A percentile compares a stretch with the other conserved stretches of the same genome.
phyloP scores from a whole-genome alignment of 805 yeast genomes.

The Saturnispora silvae region DNA sequence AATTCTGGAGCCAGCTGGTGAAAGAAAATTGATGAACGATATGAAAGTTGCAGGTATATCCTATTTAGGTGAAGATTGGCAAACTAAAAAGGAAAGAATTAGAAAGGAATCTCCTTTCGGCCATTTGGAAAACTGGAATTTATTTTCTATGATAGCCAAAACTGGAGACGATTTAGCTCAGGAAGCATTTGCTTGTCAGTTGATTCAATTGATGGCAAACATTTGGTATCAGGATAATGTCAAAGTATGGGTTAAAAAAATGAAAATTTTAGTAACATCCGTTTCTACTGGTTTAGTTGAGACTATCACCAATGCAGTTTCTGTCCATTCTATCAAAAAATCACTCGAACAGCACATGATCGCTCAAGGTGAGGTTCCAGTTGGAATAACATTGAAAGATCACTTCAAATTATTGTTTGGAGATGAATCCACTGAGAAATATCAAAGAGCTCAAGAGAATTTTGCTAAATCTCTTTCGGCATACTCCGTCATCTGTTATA shows the following conservation, averaged over 20 bases:
- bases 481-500: slow-evolving; percentile 81
- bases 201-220: slow-evolving; percentile 76
- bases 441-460: slow-evolving; percentile 68
- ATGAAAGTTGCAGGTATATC: slow-evolving; percentile 69
- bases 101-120: slow-evolving; percentile 73
- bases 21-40: slow-evolving; percentile 85
- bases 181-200: slow-evolving; percentile 95
- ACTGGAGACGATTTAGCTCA: slow-evolving; percentile 94
- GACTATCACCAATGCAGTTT: slow-evolving; percentile 89
- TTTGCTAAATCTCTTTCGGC: slow-evolving; percentile 85
- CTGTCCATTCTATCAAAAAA: slow-evolving; percentile 90
- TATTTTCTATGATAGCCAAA: slow-evolving; percentile 90
- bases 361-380: slow-evolving; percentile 55
- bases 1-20: slow-evolving; percentile 69
- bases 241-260: slow-evolving; percentile 82
- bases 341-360: slow-evolving; percentile 71
- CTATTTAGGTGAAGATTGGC: slow-evolving; percentile 91
- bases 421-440: slow-evolving; percentile 38
- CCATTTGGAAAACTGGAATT: slow-evolving; percentile 84
- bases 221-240: slow-evolving; percentile 67
- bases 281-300: slow-evolving; percentile 88
- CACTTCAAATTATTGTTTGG: slow-evolving; percentile 78
- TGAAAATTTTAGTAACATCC: slow-evolving; percentile 88
- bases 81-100: slow-evolving; percentile 67
- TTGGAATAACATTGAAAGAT: slow-evolving; percentile 64